Base-by-base conservation (phyloP, 2,329 filamentous ascomycete species). In the Penicillium sp. region DNA sequence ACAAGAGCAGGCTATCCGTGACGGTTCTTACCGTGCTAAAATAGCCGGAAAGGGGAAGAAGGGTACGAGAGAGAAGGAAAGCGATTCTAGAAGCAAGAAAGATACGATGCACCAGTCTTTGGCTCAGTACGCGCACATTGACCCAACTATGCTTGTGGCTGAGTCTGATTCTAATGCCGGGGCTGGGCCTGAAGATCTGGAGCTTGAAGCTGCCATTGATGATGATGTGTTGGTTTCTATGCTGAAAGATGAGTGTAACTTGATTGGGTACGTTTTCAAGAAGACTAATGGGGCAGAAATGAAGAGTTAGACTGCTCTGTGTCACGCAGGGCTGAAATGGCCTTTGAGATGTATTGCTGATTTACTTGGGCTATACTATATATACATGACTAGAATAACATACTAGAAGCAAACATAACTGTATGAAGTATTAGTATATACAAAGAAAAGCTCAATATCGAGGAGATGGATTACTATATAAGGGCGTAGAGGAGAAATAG, bases 111-210 rank as follows among this genome's bases (percentile, higher is more conserved):
- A 75, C 41, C 69, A 74, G 41, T 77, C 73, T 37, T 67, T 79
- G 22, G 72, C 77, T 40, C 72, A 75, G 26, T 79, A 77, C 58
- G 57, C 67, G 12, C 77, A 79, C 52, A 72, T 79, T 26, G 72
- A 78, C 48, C 74, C 76, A 5, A 56, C 66, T 10, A 54, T 69
- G 30, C 59, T 76, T 11, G 54, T 52, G 1, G 17, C 36, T 3
- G 50, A 53, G 14, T 36, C 45, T 1, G 59, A 64, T 14, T 25
- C 47, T 41, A 43, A 30, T 44, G 38, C 11, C 2, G 40, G 14
- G 22, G 36, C 12, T 41, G 50, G 10, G 11, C 28, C 22, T 16
- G 56, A 61, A 14, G 52, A 55, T 17, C 60, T 62, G 25, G 60
- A 61, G 12, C 36, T 70, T 25, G 56, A 59, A 22, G 59, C 64